A percentile compares a stretch with the other conserved stretches of the same genome.
These are phyloP conservation scores for Petunia axillaris DNA, from an alignment of 257 asterid species.

Conservation along the genomic window DNA sequence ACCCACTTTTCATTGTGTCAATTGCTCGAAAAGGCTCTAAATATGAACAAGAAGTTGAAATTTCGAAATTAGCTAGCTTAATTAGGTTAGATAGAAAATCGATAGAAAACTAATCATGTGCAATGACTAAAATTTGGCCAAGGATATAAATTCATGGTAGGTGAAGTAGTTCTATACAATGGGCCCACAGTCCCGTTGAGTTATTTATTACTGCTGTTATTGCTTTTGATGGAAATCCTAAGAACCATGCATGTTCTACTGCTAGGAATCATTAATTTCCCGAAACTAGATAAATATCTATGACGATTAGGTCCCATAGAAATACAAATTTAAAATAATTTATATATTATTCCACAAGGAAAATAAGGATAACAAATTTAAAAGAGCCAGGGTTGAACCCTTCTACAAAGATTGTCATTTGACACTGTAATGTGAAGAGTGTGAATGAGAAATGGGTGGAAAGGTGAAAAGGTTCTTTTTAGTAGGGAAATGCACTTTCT, in stretches of 20 bases:
- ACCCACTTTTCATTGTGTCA: background rate
- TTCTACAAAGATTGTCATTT: too few species aligned
- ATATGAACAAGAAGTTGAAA: background rate
- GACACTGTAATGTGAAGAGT: too few species aligned
- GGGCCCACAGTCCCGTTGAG: background rate
- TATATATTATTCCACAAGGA: background rate
- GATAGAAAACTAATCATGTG: background rate
- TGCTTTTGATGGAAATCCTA: background rate
- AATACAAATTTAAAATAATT: background rate
- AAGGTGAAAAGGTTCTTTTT: too few species aligned
- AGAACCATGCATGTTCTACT: background rate
- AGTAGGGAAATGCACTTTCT: too few species aligned
- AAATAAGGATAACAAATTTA: too few species aligned
- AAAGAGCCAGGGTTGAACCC: too few species aligned
- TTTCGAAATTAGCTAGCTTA: background rate
- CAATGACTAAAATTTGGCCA: background rate
- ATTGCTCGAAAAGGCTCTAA: background rate
- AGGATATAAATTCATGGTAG: background rate
- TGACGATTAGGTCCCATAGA: background rate
- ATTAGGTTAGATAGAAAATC: background rate
- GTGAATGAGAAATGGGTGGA: too few species aligned
- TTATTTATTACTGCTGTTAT: background rate
- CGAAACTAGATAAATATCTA: background rate
- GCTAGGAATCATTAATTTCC: background rate
- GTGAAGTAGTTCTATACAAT: background rate